phyloP scores from a whole-genome alignment of 108 stramenopile genomes.

The Conticribra guillardii region DNA sequence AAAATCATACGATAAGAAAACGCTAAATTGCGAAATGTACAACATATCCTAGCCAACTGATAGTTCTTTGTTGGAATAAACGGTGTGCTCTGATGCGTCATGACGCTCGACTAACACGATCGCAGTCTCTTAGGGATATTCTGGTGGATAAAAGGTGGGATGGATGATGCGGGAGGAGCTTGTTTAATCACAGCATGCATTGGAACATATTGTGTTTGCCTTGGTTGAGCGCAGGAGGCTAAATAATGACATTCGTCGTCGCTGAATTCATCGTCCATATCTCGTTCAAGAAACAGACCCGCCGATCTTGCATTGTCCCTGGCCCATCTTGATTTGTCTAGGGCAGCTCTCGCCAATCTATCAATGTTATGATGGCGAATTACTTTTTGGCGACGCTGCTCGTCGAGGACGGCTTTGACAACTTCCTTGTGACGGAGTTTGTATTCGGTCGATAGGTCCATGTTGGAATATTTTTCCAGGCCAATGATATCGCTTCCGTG shows the following conservation, averaged over 20 bases:
- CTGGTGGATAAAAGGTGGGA: no score
- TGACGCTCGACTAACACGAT: no score
- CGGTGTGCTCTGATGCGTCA: no score
- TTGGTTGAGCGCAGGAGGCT: no score
- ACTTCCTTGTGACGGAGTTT: not conserved
- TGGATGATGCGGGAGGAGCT: no score
- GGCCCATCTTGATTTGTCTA: not conserved
- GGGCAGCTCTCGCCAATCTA: not conserved
- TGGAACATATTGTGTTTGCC: no score
- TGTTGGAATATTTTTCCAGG: not conserved
- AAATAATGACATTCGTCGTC: not conserved
- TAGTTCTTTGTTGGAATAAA: no score
- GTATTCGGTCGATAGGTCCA: not conserved
- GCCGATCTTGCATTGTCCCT: not conserved
- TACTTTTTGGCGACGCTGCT: not conserved
- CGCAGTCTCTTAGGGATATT: no score
- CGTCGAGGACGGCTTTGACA: not conserved
- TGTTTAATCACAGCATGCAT: no score
- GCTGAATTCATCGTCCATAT: not conserved
- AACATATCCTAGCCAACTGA: no score
- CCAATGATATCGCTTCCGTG: not conserved
- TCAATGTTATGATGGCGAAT: not conserved
- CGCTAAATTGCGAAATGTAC: no score
- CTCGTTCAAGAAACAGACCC: not conserved
- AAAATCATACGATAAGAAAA: no score